Base-by-base conservation (phyloP, 192 early-diverging fungal genomes). In the Allomyces macrogynus region DNA sequence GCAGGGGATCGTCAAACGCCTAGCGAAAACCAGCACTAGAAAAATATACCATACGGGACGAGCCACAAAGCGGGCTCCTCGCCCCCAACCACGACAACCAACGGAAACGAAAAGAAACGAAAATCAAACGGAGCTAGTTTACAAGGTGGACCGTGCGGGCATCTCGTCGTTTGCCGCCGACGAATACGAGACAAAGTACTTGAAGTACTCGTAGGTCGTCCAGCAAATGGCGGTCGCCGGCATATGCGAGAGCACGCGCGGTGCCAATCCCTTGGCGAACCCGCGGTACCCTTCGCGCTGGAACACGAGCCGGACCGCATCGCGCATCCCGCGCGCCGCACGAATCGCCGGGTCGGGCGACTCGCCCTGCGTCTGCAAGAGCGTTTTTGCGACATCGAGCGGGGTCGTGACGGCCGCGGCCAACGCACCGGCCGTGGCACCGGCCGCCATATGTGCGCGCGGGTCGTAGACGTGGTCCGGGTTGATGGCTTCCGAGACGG, bases 351-450 rank as follows among this genome's bases (percentile, higher is more conserved):
- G 24, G 65, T 95, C 92, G 1, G 75, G 66, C 3, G 84, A 78
- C n/a, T 81, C 76, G 0, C 93, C 93, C 14, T 91, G 78, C 5
- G 93, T 93, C 71, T 98, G 95, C 67, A 98, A 74, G 64, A 93
- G 71, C n/a, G 95, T 98, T 71, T 96, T 96, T 42, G 86, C 85
- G 18, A 94, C 92, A 73, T 98, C 93, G n/a, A 98, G 73, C 1
- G 95, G 95, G 24, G 89, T 97, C 0, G 95, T 97, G 40, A 86
- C 72, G 14, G 88, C 82, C 1, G 90, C 84, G 1, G 95, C 95
- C 3, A 91, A 69, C 0, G 86, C 89, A 54, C 95, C 95, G 5
- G 95, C 93, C 62, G 90, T 69, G 23, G 83, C 95, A 18, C 95
- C 95, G 18, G 91, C 85, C 0, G 81, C 69, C 60, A 91, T 81